Conservation (phyloP, 495 filamentous ascomycete genomes). For the Hypoxylon cercidicola region DNA sequence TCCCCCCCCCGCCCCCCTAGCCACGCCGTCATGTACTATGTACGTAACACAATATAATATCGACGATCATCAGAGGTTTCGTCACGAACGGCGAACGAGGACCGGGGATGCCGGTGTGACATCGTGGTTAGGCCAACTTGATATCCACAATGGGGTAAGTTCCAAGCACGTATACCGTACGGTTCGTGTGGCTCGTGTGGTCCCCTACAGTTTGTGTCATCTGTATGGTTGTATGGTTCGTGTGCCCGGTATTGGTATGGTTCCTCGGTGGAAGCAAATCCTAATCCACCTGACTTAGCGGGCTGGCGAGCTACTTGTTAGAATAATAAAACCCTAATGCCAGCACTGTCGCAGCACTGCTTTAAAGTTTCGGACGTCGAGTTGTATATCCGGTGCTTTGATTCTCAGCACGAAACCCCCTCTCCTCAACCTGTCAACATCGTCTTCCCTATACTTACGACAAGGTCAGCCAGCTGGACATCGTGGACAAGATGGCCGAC, state of each 20-base stretch:
- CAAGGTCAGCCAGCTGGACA: constrained; percentile 11
- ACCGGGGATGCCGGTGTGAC: constrained; percentile 28
- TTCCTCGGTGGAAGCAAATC: constrained; percentile 36
- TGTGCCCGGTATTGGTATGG: constrained; percentile 17
- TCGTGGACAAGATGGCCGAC: constrained; percentile 15
- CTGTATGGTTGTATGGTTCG: not conserved
- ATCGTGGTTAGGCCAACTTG: constrained; percentile 25
- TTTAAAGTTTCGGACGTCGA: constrained; percentile 23
- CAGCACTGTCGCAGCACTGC: not conserved
- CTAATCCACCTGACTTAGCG: constrained; percentile 33
- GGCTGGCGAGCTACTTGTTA: constrained; percentile 9
- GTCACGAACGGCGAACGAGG: constrained; percentile 22
- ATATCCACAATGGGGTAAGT: constrained; percentile 22
- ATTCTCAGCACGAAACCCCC: constrained; percentile 22
- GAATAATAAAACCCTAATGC: constrained; percentile 25
- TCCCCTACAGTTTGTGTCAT: constrained; percentile 4
- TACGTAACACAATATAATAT: constrained; percentile 41
- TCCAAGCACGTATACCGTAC: constrained; percentile 13
- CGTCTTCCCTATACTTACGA: constrained; percentile 8
- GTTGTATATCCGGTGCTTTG: constrained; percentile 16
- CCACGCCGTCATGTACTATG: constrained; percentile 25
- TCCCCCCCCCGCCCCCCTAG: not conserved
- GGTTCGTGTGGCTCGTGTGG: constrained; percentile 11
- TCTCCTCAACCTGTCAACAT: constrained; percentile 26
- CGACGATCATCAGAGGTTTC: constrained; percentile 39